Evolutionary conservation across 441 rosid species (phyloP), one percentile per base, ranked within the genome.

Genomic region (Gossypium schwendimanii): DNA sequence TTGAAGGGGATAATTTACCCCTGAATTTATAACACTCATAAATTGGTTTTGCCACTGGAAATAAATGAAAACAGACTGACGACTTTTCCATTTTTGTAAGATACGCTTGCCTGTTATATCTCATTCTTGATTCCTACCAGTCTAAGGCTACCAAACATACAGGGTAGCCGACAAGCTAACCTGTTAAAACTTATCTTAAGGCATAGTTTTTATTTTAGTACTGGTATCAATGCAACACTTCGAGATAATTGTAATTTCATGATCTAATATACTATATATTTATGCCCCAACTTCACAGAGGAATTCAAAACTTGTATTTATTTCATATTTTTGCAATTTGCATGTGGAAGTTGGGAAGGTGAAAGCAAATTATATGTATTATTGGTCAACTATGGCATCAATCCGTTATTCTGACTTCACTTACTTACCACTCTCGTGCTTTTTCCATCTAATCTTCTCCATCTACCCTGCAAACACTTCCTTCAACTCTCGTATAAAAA

Each of bases 381-480:
- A 44, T 11, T 41, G 24, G 36, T 50, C 52, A 44, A 41, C 2
- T 24, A 2, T 65, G 20, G 7, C 69, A 65, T 21, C 18, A 14
- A 66, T 12, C 57, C 20, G 10, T 11, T 18, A 5, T 4, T 18
- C 11, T 53, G 31, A 53, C 17, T 69, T 4, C 6, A 6, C 45
- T 7, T 1, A 72, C 81, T 64, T 63, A 63, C 81, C 70, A 63
- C 66, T 69, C 83, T 63, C 78, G 76, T 70, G 78, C 50, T 1
- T 66, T 36, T 20, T 41, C 36, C 63, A 77, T 62, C 83, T 75
- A 75, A 4, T 52, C 47, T 77, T 72, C 79, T 57, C 28, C 63
- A 77, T 36, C 81, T 75, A 81, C 84, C 79, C 4, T 2, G 4
- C 52, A 15, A 36, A 33, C n/a, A 4, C 17, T 33, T 3, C 21